Base-by-base conservation (phyloP, 768 basidiomycete species). In the Boletus tomentosulus region DNA sequence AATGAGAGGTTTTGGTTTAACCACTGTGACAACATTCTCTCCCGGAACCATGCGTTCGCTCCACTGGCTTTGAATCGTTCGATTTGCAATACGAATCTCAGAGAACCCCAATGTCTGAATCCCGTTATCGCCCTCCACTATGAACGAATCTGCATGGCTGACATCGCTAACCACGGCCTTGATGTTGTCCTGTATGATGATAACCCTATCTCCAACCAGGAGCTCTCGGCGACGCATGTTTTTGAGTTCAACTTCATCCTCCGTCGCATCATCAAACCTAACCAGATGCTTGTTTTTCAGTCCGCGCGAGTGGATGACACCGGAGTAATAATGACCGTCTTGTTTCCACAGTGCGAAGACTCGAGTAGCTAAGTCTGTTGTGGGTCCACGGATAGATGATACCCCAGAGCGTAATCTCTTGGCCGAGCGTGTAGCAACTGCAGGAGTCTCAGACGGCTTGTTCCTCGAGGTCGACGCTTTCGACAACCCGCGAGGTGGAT, bases 321-420 rank as follows among this genome's bases (percentile, higher is more conserved):
- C 90, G 16, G 81, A 68, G 63, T 83, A 87, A 69, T 76, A 92
- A 59, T 77, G 76, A 4, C 76, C 78, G 46, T 83, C 82, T 43
- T 71, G 68, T 56, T 74, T 79, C 87, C 86, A 89, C 11, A 85
- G 63, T 9, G 85, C 87, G 59, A 87, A 83, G n/a, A 90, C 84
- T 6, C 81, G 80, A 12, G 84, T 85, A 22, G 78, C 72, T 6
- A 57, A 52, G 37, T 62, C 60, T 30, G 35, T 42, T 15, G 57
- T 33, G 31, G 48, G 38, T 19, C 51, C 57, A 35, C 61, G 63
- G 10, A 46, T 51, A 33, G 70, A 66, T 13, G 69, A 68, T 16
- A 59, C 30, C n/a, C 63, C 70, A 27, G 77, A 77, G 44, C 77
- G 74, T 38, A 76, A 53, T 28, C 71, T 73, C 60, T 75, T 78